Base-by-base conservation (phyloP, 208 protist species). In the Leptomonas seymouri region DNA sequence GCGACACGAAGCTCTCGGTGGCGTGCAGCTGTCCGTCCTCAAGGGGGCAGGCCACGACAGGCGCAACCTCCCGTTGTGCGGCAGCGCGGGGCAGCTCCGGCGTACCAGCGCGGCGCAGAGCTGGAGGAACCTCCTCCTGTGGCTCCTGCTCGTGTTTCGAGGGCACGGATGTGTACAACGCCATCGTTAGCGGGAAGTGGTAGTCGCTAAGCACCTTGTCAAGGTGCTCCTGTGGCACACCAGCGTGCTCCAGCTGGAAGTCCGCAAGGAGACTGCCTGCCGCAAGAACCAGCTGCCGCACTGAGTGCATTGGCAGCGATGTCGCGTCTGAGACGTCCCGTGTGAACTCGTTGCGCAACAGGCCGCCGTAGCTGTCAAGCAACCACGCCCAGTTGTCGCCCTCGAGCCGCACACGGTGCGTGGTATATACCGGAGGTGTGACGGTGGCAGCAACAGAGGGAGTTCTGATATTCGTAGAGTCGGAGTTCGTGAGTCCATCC, bases 371-470 rank as follows among this genome's bases (percentile, higher is more conserved):
- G 44, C 56, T 48, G 14, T 69, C 51, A 0, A 84, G 12, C 20
- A 89, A 74, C 30, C 70, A 44, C 7, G 44, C 74, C 84, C 80
- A 89, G 45, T 64, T 11, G n/a, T 85, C 73, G n/a, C 84, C 84
- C 14, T 81, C 67, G 18, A 89, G 70, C 2, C 53, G 68, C 23
- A 83, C 67, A 25, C 49, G 73, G 71, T 85, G 84, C 7, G 45
- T 74, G 11, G 84, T 86, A 5, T 71, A 49, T 11, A 60, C 68
- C 4, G 27, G 8, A n/a, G 51, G 1, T 1, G 6, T 8, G 0
- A 7, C 6, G 8, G n/a, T 12, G 9, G 7, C 34, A 9, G 34
- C 34, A 39, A 39, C 9, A 39, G 3, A 12, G 3, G 34, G 3
- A 9, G 34, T 39, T 9, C 7, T 9, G 3, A 39, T 9, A 12